Percentiles rank a stretch among this genome's conserved stretches.
These are phyloP conservation scores for Extremus antarcticus DNA, from an alignment of 495 filamentous ascomycete genomes.

Conservation along the genomic window DNA sequence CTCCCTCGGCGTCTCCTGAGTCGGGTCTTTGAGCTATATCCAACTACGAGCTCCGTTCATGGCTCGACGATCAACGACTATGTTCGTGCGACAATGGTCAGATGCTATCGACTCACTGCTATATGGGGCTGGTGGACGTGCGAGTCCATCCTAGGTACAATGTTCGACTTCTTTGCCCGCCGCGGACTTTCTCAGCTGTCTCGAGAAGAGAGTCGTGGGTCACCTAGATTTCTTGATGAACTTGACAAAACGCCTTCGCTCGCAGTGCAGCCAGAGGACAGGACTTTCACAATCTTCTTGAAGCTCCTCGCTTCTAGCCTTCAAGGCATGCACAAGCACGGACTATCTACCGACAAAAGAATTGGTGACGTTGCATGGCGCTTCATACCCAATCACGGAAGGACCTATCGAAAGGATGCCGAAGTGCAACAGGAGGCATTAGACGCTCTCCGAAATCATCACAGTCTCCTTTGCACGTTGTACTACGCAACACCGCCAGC, in stretches of 20 bases:
- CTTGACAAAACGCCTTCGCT: conserved; percentile 54
- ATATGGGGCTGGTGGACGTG: conserved; percentile 81
- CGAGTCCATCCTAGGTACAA: conserved; percentile 60
- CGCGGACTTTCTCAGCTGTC: conserved; percentile 61
- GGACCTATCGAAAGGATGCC: conserved; percentile 76
- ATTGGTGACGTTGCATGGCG: conserved; percentile 67
- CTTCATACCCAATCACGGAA: conserved; percentile 78
- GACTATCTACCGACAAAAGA: conserved; percentile 52
- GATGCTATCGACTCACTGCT: conserved; percentile 69
- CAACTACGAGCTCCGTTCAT: conserved; percentile 40
- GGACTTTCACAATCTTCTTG: conserved; percentile 87
- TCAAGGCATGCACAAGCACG: conserved; percentile 41
- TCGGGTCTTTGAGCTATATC: conserved; percentile 56
- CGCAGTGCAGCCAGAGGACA: conserved; percentile 53
- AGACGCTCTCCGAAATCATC: conserved; percentile 83
- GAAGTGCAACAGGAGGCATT: conserved; percentile 61
- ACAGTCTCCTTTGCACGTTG: conserved; percentile 80
- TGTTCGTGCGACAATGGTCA: conserved; percentile 56
- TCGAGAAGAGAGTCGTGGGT: conserved; percentile 65
- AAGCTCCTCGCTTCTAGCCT: conserved; percentile 71
- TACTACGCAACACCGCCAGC: conserved; percentile 72
- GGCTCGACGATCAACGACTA: conserved; percentile 69
- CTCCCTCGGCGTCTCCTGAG: conserved; percentile 52
- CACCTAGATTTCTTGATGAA: conserved; percentile 66
- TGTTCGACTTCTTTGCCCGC: conserved; percentile 86